phyloP scores from a whole-genome alignment of 1,139 yeast species.

The Suzukiozyma palmioleophila region DNA sequence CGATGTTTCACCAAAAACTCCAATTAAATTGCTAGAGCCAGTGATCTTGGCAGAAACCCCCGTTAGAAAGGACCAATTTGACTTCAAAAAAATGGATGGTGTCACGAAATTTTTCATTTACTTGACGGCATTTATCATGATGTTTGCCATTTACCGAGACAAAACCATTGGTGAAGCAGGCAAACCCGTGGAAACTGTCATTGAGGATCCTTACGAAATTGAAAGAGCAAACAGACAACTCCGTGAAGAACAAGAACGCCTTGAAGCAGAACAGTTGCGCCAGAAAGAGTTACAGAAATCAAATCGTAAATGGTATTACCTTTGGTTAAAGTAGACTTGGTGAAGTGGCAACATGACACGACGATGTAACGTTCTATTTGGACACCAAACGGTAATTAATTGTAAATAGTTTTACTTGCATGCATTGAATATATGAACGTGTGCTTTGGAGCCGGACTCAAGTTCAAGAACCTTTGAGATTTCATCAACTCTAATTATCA shows the following conservation, averaged over 20 bases:
- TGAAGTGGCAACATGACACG: neutral
- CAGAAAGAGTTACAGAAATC: slow-evolving; percentile 8
- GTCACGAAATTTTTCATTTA: slow-evolving; percentile 51
- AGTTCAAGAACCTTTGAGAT: neutral
- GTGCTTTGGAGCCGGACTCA: neutral
- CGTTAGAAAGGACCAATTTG: slow-evolving; percentile 46
- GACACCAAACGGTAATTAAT: neutral
- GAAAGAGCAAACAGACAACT: slow-evolving; percentile 21
- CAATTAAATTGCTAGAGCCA: slow-evolving; percentile 28
- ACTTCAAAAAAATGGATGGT: slow-evolving; percentile 50
- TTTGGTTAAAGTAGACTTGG: slow-evolving; percentile 19
- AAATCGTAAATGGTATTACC: slow-evolving; percentile 23
- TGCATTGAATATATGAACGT: neutral
- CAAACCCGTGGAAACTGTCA: slow-evolving; percentile 34
- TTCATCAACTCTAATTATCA: neutral
- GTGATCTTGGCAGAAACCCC: slow-evolving; percentile 46
- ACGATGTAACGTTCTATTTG: neutral
- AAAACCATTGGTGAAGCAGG: slow-evolving; percentile 48
- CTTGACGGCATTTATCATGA: slow-evolving; percentile 35
- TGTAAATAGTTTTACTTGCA: slow-evolving; percentile 1
- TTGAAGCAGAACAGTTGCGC: slow-evolving; percentile 9
- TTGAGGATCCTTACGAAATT: slow-evolving; percentile 34
- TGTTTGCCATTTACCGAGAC: slow-evolving; percentile 48
- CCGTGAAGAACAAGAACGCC: slow-evolving; percentile 13
- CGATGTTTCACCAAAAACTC: slow-evolving; percentile 20